Conservation (phyloP, 148 eudicot genomes). For the Chenopodium quinoa region DNA sequence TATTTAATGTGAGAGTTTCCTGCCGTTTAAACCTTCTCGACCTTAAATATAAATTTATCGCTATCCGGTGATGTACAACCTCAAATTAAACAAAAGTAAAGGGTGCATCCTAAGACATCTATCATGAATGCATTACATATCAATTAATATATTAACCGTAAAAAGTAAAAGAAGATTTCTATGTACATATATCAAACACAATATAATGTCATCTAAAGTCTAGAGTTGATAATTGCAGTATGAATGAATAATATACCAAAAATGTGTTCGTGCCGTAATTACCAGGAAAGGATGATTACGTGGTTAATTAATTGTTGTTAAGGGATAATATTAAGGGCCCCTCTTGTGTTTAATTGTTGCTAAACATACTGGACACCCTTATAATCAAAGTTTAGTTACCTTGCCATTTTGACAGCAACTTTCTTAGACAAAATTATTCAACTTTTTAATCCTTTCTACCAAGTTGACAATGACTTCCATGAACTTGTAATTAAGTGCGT, state of each 20-base stretch:
- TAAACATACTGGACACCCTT: conserved; percentile 29
- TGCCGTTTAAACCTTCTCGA: too few relatives aligned
- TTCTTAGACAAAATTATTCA: conserved; percentile 32
- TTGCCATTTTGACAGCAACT: conserved; percentile 21
- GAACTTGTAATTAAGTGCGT: neutral
- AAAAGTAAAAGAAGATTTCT: neutral
- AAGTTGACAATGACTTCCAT: conserved; percentile 24
- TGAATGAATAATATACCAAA: neutral
- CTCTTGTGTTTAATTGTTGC: conserved; percentile 23
- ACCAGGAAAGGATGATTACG: conserved; percentile 12
- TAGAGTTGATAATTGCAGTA: conserved; percentile 8
- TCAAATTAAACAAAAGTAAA: too few relatives aligned
- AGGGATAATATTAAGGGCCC: conserved; percentile 18
- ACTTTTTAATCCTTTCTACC: conserved; percentile 21
- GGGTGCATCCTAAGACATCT: neutral
- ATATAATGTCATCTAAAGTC: conserved; percentile 7
- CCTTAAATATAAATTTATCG: too few relatives aligned
- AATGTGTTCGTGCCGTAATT: conserved; percentile 13
- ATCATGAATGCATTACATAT: neutral
- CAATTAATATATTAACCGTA: neutral
- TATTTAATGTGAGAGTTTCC: too few relatives aligned
- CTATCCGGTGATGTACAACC: too few relatives aligned
- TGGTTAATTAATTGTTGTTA: neutral
- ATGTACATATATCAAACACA: neutral
- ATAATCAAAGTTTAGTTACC: conserved; percentile 27